phyloP scores from a whole-genome alignment of 164 flowering plant genomes.

The Amborella trichopoda region DNA sequence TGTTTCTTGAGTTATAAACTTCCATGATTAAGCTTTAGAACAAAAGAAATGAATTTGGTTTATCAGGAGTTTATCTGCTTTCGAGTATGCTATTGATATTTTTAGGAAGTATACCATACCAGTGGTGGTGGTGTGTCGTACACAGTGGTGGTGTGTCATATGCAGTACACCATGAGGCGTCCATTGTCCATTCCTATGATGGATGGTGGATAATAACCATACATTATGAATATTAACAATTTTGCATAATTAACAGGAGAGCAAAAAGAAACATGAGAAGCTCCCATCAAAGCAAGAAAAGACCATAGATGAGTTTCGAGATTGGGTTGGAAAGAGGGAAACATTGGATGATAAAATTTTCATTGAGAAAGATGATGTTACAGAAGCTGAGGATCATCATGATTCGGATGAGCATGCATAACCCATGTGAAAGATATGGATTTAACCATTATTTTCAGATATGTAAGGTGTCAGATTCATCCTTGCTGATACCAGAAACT shows the following conservation, averaged over 20 bases:
- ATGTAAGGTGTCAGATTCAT: too few species aligned
- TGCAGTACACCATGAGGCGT: too few species aligned
- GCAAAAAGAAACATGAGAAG: constrained; percentile 12
- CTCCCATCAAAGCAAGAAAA: constrained; percentile 37
- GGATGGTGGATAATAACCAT: background rate
- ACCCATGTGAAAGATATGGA: too few species aligned
- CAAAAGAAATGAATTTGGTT: background rate
- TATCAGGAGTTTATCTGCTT: background rate
- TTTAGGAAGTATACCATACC: background rate
- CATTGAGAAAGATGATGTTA: background rate
- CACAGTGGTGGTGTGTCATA: too few species aligned
- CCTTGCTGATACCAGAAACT: too few species aligned
- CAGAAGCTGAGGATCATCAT: background rate
- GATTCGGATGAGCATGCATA: too few species aligned
- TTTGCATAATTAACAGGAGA: constrained; percentile 10
- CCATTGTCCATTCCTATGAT: too few species aligned
- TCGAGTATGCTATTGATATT: background rate
- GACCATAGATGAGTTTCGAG: constrained; percentile 22
- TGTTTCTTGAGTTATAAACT: background rate
- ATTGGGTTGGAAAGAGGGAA: constrained; percentile 24
- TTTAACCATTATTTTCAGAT: too few species aligned
- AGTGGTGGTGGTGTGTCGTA: too few species aligned
- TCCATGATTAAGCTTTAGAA: background rate
- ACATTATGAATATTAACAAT: background rate
- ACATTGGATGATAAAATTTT: constrained; percentile 10